Base-by-base conservation (phyloP, 164 flowering plant genomes). In the Sextonia rubra region DNA sequence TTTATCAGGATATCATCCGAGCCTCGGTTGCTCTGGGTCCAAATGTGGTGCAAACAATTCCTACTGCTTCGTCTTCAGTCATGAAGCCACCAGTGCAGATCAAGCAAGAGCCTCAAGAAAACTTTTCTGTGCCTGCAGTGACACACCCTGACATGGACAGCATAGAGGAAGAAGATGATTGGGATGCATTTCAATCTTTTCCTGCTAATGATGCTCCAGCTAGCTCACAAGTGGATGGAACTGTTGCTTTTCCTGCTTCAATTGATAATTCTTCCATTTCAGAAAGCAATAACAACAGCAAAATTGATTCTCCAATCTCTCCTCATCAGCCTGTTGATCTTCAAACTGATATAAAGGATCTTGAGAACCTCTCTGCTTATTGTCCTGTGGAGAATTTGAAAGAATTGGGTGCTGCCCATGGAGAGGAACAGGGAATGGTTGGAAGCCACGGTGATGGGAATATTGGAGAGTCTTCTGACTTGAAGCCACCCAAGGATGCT, bases 151-250 rank as follows among this genome's bases (percentile, higher is more conserved):
- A 47, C 49, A 49, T 12, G 37, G 60, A 23, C 22, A 17, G n/a
- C 15, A 75, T 72, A 68, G 49, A 72, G 12, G 87, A 81, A 44
- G 84, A 93, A 2, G 98, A 93, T 80, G 99, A 95, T 76, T 95
- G 99, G 99, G 98, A 95, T 76, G 76, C 94, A 58, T 95, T 95
- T 77, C 99, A 95, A 82, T 95, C 99, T 70, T 91, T 93, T 81
- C 89, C 94, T 65, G 88, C 91, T n/a, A 77, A 85, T 56, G 66
- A 71, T 64, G 66, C 78, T 74, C 78, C 69, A 60, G 26, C 80
- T 47, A 75, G 77, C 68, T 70, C 78, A 27, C 44, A 73, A 29
- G 75, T 9, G 18, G 80, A 72, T 14, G 71, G 67, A 68, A 66
- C 17, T 55, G 66, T 71, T 29, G 79, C 64, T 37, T 80, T 73